A percentile compares a stretch with the other conserved stretches of the same genome.
phyloP scores from a whole-genome alignment of 257 asterid genomes.

The Parsonsia alboflavescens region DNA sequence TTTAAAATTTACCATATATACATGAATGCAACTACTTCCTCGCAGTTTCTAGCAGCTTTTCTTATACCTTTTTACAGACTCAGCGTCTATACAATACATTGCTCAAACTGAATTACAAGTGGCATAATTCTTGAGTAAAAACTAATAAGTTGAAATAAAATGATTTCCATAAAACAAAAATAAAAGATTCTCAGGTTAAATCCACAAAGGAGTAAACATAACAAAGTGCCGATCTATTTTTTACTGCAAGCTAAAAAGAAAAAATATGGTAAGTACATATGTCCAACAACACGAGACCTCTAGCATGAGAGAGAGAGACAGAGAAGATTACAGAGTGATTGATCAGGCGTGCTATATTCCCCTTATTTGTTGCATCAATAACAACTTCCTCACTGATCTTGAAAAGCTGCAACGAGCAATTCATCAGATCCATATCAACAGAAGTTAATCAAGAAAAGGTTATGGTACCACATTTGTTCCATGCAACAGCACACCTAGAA shows the following conservation, averaged over 20 bases:
- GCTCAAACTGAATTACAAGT: neutral
- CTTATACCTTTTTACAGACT: neutral
- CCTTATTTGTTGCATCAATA: conserved; percentile 84
- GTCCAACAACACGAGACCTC: neutral
- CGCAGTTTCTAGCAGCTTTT: neutral
- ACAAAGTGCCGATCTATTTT: too few relatives aligned
- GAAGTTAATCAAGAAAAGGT: neutral
- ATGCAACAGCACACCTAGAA: neutral
- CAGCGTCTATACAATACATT: neutral
- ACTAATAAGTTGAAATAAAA: neutral
- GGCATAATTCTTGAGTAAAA: neutral
- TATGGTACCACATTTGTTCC: neutral
- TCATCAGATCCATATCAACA: neutral
- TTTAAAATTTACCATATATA: neutral
- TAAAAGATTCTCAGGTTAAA: neutral
- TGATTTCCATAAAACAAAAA: neutral
- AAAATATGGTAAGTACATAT: neutral
- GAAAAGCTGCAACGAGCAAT: conserved; percentile 61
- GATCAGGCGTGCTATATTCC: conserved; percentile 95
- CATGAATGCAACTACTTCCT: neutral
- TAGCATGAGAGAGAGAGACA: neutral
- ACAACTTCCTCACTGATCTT: conserved; percentile 90
- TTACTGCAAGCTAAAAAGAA: neutral
- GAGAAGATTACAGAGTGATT: conserved; percentile 78
- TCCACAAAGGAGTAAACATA: too few relatives aligned